Evolutionary conservation across 495 filamentous ascomycete genomes (phyloP), one percentile per base, ranked within the genome.

Genomic region (Cercophora scortea): DNA sequence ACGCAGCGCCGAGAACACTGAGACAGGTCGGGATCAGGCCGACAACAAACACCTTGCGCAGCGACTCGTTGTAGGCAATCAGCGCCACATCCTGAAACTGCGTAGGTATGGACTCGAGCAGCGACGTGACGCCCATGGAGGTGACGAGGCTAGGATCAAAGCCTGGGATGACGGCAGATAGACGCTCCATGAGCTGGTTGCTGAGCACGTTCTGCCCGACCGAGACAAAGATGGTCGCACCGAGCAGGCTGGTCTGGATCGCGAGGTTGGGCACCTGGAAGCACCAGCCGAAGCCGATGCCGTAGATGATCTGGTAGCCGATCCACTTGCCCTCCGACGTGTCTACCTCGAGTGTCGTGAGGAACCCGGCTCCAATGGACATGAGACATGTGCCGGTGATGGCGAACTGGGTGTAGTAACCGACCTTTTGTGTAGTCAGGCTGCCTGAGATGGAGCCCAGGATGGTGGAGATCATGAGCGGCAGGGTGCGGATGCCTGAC

Each of bases 401-500:
- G 67, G 85, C 74, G 45, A 56, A 54, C 7, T 80, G 82, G 0
- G 72, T 74, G 64, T 86, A 58, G 18, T 60, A 57, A 7, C 60
- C 60, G 12, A 49, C 44, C 11, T 3, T 8, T 4, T 15, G 35
- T 1, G 54, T 45, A 11, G 36, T 10, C 9, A 45, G 41, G 7
- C 83, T 81, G 4, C 71, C 56, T 1, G 80, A 35, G 16, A 88
- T 72, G 7, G 77, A 75, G 32, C 68, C 61, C 9, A 85, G 41
- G 12, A 84, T 77, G 1, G 81, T 65, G 13, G 61, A 61, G 9
- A 88, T 70, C 43, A 89, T 74, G 53, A 81, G 65, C 0, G 87
- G 86, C 3, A 90, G 64, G 17, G 76, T 82, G 53, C 74, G 75
- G 59, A 88, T 82, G n/a, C 87, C 87, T 4, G 80, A 84, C 39